Evolutionary conservation across 2,329 filamentous ascomycete species (phyloP).

Genomic region (Trichoderma arundinaceum): DNA sequence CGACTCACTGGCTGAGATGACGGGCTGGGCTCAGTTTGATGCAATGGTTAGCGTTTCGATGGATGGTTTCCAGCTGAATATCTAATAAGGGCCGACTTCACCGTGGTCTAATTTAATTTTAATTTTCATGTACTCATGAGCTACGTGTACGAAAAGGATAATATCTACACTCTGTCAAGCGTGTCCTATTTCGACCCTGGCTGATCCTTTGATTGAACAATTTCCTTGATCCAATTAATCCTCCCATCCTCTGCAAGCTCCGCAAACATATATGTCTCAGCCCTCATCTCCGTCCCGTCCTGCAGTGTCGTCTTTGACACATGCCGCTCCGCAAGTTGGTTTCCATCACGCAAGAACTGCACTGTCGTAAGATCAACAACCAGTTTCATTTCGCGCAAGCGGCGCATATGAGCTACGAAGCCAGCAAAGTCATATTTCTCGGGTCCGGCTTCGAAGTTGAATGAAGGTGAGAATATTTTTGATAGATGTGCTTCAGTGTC

Average conservation of each 20-base stretch:
- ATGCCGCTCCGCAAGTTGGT: slow-evolving; percentile 30
- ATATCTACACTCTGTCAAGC: neutral
- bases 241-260: slow-evolving; percentile 30
- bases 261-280: slow-evolving; percentile 32
- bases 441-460: slow-evolving; percentile 2
- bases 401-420: slow-evolving; percentile 31
- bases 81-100: neutral
- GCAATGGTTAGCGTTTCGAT: slow-evolving; percentile 27
- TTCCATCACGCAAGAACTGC: slow-evolving; percentile 30
- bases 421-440: slow-evolving; percentile 25
- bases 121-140: neutral
- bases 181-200: neutral
- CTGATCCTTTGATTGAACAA: neutral
- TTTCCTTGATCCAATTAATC: slow-evolving; percentile 29
- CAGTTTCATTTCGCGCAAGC: slow-evolving; percentile 28
- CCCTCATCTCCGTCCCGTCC: slow-evolving; percentile 16
- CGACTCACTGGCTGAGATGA: slow-evolving; percentile 24
- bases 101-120: neutral
- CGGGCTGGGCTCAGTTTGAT: slow-evolving; percentile 26
- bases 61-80: slow-evolving; percentile 23
- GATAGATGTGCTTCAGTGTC: slow-evolving; percentile 30
- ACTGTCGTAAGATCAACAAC: slow-evolving; percentile 27
- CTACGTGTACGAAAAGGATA: neutral
- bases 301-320: slow-evolving; percentile 15
- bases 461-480: slow-evolving; percentile 23